phyloP scores from a whole-genome alignment of 2,329 filamentous ascomycete species.

The Cercospora beticola region DNA sequence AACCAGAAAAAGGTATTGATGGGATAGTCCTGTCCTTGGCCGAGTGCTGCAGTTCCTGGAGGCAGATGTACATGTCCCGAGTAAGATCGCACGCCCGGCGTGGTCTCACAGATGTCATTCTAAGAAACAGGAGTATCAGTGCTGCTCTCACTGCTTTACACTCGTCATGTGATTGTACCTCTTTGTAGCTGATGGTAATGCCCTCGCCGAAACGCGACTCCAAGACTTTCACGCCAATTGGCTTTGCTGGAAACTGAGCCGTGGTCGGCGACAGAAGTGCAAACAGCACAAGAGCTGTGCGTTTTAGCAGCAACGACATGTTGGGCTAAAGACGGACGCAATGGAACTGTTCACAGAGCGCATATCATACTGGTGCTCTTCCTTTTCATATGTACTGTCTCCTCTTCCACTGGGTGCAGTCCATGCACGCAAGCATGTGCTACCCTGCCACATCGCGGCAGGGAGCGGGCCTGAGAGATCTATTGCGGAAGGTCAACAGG shows the following conservation, averaged over 20 bases:
- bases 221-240: conserved; percentile 42
- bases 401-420: background rate
- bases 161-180: conserved; percentile 28
- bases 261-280: background rate
- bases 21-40: background rate
- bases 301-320: background rate
- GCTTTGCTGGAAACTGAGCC: conserved; percentile 46
- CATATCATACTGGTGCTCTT: background rate
- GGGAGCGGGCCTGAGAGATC: background rate
- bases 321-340: background rate
- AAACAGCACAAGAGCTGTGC: background rate
- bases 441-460: background rate
- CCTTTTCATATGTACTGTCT: background rate
- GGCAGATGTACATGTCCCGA: conserved; percentile 58
- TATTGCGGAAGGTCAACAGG: background rate
- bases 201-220: conserved; percentile 42
- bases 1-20: conserved; percentile 39
- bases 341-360: background rate
- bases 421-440: background rate
- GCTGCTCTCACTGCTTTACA: background rate
- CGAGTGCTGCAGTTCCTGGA: conserved; percentile 2
- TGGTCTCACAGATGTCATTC: conserved; percentile 55
- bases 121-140: conserved; percentile 27
- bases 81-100: conserved; percentile 56
- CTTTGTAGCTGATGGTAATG: conserved; percentile 38